phyloP scores from a whole-genome alignment of 768 basidiomycete species.

The Paxillus rubicundulus region DNA sequence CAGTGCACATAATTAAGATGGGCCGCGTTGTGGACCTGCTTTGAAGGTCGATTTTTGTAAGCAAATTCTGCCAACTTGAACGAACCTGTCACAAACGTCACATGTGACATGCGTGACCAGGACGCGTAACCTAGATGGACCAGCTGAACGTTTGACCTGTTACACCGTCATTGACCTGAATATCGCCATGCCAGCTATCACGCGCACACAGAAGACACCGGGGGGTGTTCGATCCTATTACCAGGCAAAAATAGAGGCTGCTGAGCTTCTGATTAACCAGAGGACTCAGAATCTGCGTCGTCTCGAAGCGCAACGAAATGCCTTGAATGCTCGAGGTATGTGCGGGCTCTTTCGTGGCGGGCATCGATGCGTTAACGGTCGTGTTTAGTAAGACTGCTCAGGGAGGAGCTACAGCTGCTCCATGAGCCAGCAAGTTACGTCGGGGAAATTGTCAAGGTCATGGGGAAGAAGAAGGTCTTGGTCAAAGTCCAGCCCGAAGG shows the following conservation, averaged over 20 bases:
- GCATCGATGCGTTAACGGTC: background rate
- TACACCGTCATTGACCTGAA: too few relatives aligned
- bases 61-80: too few relatives aligned
- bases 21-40: too few relatives aligned
- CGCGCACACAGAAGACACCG: slow-evolving; percentile 39
- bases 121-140: too few relatives aligned
- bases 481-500: slow-evolving; percentile 99
- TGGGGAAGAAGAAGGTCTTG: slow-evolving; percentile 98
- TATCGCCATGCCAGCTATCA: slow-evolving; percentile 37
- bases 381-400: slow-evolving; percentile 45
- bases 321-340: slow-evolving; percentile 90
- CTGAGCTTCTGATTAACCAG: slow-evolving; percentile 91
- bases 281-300: slow-evolving; percentile 93
- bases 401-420: slow-evolving; percentile 62
- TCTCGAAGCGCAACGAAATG: slow-evolving; percentile 95
- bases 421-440: slow-evolving; percentile 98
- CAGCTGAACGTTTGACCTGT: too few relatives aligned
- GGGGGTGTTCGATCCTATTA: slow-evolving; percentile 88
- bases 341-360: background rate
- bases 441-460: slow-evolving; percentile 95
- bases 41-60: too few relatives aligned
- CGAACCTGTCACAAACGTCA: too few relatives aligned
- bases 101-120: too few relatives aligned
- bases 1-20: too few relatives aligned
- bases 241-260: slow-evolving; percentile 91